Conservation (phyloP, 805 yeast genomes). For the Barnettozyma californica region DNA sequence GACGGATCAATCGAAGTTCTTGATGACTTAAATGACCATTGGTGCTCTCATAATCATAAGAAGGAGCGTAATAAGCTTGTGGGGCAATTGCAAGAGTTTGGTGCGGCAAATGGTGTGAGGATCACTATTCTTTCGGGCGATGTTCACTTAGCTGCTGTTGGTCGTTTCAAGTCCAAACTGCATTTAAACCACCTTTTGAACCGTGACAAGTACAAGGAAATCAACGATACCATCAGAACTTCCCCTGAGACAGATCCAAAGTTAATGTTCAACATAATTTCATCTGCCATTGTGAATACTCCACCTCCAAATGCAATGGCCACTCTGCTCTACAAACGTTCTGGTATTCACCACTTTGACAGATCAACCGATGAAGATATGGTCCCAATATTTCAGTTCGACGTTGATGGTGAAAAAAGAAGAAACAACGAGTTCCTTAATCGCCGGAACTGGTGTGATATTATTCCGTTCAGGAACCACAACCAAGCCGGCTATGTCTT, state of each 20-base stretch:
- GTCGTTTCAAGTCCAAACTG: constrained; percentile 60
- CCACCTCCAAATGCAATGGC: constrained; percentile 94
- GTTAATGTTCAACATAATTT: constrained; percentile 74
- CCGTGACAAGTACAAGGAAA: constrained; percentile 30
- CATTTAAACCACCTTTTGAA: constrained; percentile 38
- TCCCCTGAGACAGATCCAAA: constrained; percentile 68
- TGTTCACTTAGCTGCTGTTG: constrained; percentile 84
- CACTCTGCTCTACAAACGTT: constrained; percentile 57
- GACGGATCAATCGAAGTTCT: constrained; percentile 88
- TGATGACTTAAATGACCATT: constrained; percentile 93
- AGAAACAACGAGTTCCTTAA: constrained; percentile 52
- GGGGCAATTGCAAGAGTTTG: constrained; percentile 56
- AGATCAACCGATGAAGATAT: constrained; percentile 69
- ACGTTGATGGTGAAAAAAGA: constrained; percentile 48
- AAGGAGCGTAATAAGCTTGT: constrained; percentile 72
- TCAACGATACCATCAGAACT: constrained; percentile 35
- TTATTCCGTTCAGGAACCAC: constrained; percentile 45
- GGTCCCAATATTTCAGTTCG: constrained; percentile 61
- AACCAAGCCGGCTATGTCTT: constrained; percentile 19
- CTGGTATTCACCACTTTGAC: constrained; percentile 61
- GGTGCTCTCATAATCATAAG: constrained; percentile 91
- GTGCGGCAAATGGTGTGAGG: constrained; percentile 58
- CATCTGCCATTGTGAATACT: constrained; percentile 86
- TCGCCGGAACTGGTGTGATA: constrained; percentile 68
- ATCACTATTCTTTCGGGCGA: constrained; percentile 88